phyloP scores from a whole-genome alignment of 2,329 filamentous ascomycete genomes.

The Zelopaecilomyces penicillatus region DNA sequence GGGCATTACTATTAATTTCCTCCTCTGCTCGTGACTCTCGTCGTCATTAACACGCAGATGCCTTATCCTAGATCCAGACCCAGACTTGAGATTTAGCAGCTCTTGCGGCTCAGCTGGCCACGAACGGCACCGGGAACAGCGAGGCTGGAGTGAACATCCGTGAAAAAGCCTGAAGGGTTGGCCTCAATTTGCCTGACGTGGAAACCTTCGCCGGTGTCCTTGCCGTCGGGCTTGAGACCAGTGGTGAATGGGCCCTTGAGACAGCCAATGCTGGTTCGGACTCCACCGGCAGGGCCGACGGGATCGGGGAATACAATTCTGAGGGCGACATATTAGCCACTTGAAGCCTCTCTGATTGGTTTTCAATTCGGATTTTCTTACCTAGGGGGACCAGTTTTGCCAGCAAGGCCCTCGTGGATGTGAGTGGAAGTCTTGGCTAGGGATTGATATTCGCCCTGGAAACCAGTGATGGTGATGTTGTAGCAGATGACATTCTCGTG shows the following conservation, averaged over 20 bases:
- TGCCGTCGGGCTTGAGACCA: constrained; percentile 20
- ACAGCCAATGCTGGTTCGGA: constrained; percentile 33
- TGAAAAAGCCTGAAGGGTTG: constrained; percentile 42
- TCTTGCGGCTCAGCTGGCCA: constrained; percentile 33
- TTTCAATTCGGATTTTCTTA: constrained; percentile 11
- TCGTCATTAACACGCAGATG: too few species aligned
- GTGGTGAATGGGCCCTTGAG: constrained; percentile 27
- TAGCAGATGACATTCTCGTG: constrained; percentile 34
- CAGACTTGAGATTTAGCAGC: not conserved
- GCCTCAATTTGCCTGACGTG: constrained; percentile 41
- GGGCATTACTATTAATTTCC: too few species aligned
- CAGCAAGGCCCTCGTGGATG: constrained; percentile 41
- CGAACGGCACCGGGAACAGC: constrained; percentile 43
- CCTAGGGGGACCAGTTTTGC: constrained; percentile 41
- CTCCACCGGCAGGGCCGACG: constrained; percentile 21
- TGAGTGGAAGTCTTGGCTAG: constrained; percentile 45
- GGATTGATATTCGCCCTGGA: constrained; percentile 42
- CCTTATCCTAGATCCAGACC: too few species aligned
- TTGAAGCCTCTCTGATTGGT: not conserved
- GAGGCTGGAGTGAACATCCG: constrained; percentile 42
- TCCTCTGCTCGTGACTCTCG: too few species aligned
- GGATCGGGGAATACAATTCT: constrained; percentile 43
- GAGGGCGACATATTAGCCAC: not conserved
- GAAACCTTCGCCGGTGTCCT: constrained; percentile 34
- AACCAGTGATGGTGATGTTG: constrained; percentile 42